Base-by-base conservation (phyloP, 352 stramenopile species). In the Halophytophthora batemanensis region DNA sequence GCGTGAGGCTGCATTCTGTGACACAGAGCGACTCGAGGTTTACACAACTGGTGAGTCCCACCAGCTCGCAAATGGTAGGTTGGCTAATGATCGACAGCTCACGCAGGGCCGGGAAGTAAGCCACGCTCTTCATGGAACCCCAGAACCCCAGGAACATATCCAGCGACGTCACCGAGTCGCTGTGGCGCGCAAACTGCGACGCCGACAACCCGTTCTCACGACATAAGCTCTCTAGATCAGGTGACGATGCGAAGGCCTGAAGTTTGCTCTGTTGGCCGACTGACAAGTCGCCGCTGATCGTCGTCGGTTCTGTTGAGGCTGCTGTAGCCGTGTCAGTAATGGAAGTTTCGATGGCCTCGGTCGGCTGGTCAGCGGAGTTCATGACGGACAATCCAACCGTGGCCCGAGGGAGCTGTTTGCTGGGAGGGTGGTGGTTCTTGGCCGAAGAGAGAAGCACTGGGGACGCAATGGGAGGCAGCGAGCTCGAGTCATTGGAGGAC, bases 131-230 rank as follows among this genome's bases (percentile, higher is more conserved):
- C 81, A 94, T 90, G 14, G 63, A 84, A 19, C 51, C 33, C 79
- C 82, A 93, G 38, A 89, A 90, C 14, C 82, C 82, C 6, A 93
- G 59, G 64, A 93, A 93, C 73, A 86, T 78, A 34, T 90, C 79
- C 19, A 90, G 48, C 23, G 59, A 41, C 12, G 59, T 65, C 25
- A 93, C 64, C 0, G 29, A 43, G 6, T 71, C 58, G 18, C 54
- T 64, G 28, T 62, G 71, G 14, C 69, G 66, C 15, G 66, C 75
- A 44, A 93, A 93, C 37, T 87, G 77, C 17, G 57, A 63, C 2
- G 49, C 54, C 1, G 68, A 67, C 6, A 93, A 50, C 6, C 82
- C 82, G 19, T 93, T 90, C 37, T 82, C 78, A 15, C 57, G 63
- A 47, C 82, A 93, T 11, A 89, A 52, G 2, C 80, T 64, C 23